phyloP scores from a whole-genome alignment of 305 asterid species.

The Solanum hybrid region DNA sequence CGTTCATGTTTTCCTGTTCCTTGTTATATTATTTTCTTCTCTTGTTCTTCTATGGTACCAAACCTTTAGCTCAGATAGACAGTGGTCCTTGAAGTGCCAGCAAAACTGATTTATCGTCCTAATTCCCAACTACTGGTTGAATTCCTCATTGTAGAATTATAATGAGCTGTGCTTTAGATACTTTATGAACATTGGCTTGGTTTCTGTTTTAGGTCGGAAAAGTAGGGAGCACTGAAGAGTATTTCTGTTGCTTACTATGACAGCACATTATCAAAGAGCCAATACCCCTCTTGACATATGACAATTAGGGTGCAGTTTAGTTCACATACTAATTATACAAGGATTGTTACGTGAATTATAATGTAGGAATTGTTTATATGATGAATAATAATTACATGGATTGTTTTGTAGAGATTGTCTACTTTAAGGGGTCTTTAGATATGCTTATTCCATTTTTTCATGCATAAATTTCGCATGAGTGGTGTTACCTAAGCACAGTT shows the following conservation, averaged over 20 bases:
- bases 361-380: not conserved
- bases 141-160: not conserved
- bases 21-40: not conserved
- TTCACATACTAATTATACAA: not conserved
- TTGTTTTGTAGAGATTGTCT: not conserved
- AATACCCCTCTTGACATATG: not conserved
- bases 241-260: not conserved
- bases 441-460: not conserved
- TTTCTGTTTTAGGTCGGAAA: not conserved
- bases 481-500: not conserved
- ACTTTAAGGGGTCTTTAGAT: not conserved
- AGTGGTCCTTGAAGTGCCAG: not conserved
- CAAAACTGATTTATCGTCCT: not conserved
- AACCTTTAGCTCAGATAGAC: not conserved
- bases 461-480: not conserved
- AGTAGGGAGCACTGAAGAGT: not conserved
- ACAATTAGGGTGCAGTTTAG: not conserved
- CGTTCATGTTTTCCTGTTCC: not conserved
- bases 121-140: not conserved
- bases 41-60: not conserved
- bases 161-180: not conserved
- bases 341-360: not conserved
- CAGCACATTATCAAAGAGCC: not conserved
- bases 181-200: not conserved
- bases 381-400: not conserved